Evolutionary conservation across 768 basidiomycete species (phyloP).

Genomic region (Lyophyllum atratum): DNA sequence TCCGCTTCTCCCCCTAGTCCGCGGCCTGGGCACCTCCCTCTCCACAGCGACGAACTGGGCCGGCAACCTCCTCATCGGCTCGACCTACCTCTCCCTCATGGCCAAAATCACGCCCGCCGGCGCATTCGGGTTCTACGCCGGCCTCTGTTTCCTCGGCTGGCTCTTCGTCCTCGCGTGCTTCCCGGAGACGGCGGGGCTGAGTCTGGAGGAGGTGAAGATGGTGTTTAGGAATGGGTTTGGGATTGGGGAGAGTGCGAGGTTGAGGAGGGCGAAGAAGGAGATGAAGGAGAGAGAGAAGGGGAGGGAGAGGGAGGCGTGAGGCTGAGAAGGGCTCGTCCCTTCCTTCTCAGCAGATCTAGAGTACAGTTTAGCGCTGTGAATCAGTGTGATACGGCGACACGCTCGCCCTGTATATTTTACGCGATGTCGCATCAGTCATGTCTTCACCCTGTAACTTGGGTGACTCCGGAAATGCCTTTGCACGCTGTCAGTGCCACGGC

Average conservation of each 20-base stretch:
- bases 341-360: background rate
- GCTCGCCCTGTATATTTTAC: background rate
- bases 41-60: constrained; percentile 81
- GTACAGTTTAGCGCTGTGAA: too few species aligned
- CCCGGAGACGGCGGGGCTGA: constrained; percentile 79
- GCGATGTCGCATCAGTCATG: background rate
- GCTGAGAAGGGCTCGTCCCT: background rate
- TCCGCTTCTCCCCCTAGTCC: constrained; percentile 38
- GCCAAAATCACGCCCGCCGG: constrained; percentile 70
- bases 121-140: constrained; percentile 78
- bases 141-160: constrained; percentile 69
- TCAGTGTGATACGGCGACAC: too few species aligned
- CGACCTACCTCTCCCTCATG: constrained; percentile 84
- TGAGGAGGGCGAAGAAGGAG: constrained; percentile 48
- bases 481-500: too few species aligned
- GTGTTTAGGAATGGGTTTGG: constrained; percentile 69
- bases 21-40: constrained; percentile 77
- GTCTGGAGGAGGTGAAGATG: constrained; percentile 65
- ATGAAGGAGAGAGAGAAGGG: constrained; percentile 38
- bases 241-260: constrained; percentile 53
- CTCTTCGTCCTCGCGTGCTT: constrained; percentile 71
- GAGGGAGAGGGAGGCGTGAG: constrained; percentile 4
- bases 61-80: constrained; percentile 72
- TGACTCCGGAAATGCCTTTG: too few species aligned
- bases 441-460: background rate